These are phyloP conservation scores for Claviceps pusilla DNA, from an alignment of 2,329 filamentous ascomycete species.

Conservation along the genomic window DNA sequence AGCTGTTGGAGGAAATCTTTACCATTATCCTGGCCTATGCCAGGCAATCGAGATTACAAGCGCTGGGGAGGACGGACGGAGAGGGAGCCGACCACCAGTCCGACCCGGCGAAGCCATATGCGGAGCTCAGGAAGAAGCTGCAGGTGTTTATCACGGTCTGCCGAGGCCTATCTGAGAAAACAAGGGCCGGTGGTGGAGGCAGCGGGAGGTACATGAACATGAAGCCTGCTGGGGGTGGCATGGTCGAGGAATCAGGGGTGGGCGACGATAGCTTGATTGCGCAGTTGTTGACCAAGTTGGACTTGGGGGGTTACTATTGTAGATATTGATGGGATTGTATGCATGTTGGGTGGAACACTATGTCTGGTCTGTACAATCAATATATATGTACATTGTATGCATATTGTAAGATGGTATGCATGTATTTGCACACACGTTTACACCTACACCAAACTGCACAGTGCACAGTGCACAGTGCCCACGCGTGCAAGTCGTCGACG, in stretches of 20 bases:
- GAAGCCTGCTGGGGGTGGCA: constrained; percentile 1
- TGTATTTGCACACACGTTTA: too few relatives aligned
- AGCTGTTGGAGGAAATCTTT: constrained; percentile 65
- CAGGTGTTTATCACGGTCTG: constrained; percentile 62
- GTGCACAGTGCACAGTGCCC: too few relatives aligned
- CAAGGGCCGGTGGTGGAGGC: constrained; percentile 18
- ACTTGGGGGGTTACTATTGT: constrained; percentile 54
- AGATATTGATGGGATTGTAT: constrained; percentile 8
- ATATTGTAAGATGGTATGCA: too few relatives aligned
- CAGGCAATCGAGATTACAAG: constrained; percentile 28
- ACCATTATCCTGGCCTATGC: constrained; percentile 56
- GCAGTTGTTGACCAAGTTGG: constrained; percentile 52
- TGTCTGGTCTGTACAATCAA: too few relatives aligned
- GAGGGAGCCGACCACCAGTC: not conserved
- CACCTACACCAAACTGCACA: too few relatives aligned
- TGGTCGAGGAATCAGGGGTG: constrained; percentile 18
- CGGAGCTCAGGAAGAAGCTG: constrained; percentile 54
- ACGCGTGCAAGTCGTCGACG: too few relatives aligned
- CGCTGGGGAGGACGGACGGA: constrained; percentile 15
- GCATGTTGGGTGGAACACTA: not conserved
- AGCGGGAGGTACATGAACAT: constrained; percentile 10
- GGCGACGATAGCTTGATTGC: constrained; percentile 46
- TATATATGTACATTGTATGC: not conserved
- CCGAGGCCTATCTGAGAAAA: constrained; percentile 51
- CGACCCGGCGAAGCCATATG: constrained; percentile 37